Conservation (phyloP, 2,329 filamentous ascomycete species). For the Exophiala sp. region DNA sequence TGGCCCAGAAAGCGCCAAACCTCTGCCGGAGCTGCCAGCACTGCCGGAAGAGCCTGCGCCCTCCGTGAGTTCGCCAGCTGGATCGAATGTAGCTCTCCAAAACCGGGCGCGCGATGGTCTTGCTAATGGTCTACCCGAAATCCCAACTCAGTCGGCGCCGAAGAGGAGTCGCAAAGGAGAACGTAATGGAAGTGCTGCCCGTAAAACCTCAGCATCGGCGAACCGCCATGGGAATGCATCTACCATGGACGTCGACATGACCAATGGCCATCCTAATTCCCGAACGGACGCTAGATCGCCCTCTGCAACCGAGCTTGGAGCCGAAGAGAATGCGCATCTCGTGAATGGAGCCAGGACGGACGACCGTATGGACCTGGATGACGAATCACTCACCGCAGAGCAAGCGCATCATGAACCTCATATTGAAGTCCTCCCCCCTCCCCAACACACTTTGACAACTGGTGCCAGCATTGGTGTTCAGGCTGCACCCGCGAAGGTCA, state of each 20-base stretch:
- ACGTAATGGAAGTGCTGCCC: constrained; percentile 32
- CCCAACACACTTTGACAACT: constrained; percentile 38
- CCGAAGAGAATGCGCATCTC: constrained; percentile 36
- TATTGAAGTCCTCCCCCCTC: constrained; percentile 26
- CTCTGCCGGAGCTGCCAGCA: constrained; percentile 25
- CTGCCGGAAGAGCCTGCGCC: constrained; percentile 26
- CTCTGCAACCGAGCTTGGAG: constrained; percentile 31
- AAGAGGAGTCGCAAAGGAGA: constrained; percentile 33
- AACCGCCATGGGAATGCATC: constrained; percentile 32
- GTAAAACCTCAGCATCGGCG: constrained; percentile 27
- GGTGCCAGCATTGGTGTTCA: constrained; percentile 45
- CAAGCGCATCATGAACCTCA: constrained; percentile 28
- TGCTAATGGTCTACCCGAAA: constrained; percentile 36
- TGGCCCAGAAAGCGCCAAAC: constrained; percentile 38
- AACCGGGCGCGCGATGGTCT: constrained; percentile 35
- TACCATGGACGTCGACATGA: constrained; percentile 22
- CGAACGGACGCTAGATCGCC: constrained; percentile 24
- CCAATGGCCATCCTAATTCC: constrained; percentile 25
- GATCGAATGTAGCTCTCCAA: constrained; percentile 27
- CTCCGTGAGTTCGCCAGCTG: constrained; percentile 30
- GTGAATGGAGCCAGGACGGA: constrained; percentile 27
- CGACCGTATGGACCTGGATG: constrained; percentile 37
- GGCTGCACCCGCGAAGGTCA: constrained; percentile 43
- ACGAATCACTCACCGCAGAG: constrained; percentile 34
- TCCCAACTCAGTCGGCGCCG: constrained; percentile 28